Evolutionary conservation across 1,284 basidiomycete genomes (phyloP).

Genomic region (Microbotryum scabiosae): DNA sequence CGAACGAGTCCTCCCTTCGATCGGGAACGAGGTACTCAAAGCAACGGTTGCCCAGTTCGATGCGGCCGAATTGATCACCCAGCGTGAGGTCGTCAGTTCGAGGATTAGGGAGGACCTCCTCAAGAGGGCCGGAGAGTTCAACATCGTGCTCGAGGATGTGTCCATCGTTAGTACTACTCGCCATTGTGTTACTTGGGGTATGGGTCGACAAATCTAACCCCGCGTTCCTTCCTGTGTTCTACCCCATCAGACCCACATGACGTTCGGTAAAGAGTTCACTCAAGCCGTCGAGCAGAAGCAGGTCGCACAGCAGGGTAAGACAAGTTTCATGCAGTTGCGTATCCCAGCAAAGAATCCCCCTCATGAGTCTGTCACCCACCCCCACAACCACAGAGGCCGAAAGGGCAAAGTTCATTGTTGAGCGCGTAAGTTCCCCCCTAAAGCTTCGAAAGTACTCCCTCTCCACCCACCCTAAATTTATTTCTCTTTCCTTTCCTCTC

Average conservation of each 20-base stretch:
- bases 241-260: slow-evolving; percentile 46
- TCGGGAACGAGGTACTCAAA: slow-evolving; percentile 97
- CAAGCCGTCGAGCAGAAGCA: slow-evolving; percentile 95
- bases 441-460: not conserved
- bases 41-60: slow-evolving; percentile 98
- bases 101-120: slow-evolving; percentile 87
- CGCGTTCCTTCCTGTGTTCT: not conserved
- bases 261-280: slow-evolving; percentile 51
- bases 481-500: not conserved
- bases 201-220: no score
- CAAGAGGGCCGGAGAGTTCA: slow-evolving; percentile 90
- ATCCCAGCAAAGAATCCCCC: not conserved
- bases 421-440: slow-evolving; percentile 57
- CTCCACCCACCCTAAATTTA: not conserved
- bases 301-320: slow-evolving; percentile 84
- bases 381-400: slow-evolving; percentile 65
- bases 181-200: no score
- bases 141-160: slow-evolving; percentile 92
- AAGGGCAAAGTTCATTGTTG: slow-evolving; percentile 96
- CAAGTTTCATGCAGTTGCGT: not conserved
- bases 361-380: slow-evolving; percentile 26
- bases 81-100: slow-evolving; percentile 68
- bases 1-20: slow-evolving; percentile 50
- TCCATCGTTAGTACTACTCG: slow-evolving; percentile 67
- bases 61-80: slow-evolving; percentile 83